A percentile compares a stretch with the other conserved stretches of the same genome.
These are phyloP conservation scores for Macrophomina tecta DNA, from an alignment of 2,329 filamentous ascomycete species.

Conservation along the genomic window DNA sequence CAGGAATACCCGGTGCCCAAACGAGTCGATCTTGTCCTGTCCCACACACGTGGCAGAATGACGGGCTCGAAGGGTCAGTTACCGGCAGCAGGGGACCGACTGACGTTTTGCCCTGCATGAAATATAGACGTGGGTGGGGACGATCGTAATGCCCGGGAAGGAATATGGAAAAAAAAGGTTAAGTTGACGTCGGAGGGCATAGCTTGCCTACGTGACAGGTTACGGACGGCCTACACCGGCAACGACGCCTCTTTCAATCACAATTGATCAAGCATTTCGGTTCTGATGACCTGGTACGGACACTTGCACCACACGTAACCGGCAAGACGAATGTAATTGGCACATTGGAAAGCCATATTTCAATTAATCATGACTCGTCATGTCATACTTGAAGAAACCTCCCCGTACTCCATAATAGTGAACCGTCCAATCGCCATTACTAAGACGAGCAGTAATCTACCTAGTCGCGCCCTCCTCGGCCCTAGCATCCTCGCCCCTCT, in stretches of 20 bases:
- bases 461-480: conserved; percentile 5
- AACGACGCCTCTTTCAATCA: no score
- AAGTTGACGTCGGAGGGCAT: neutral
- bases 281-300: no score
- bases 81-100: neutral
- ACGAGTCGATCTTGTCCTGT: no score
- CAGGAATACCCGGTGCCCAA: no score
- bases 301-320: no score
- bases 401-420: neutral
- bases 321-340: no score
- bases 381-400: neutral
- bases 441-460: neutral
- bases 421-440: neutral
- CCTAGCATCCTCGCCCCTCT: neutral
- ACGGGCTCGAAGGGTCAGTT: neutral
- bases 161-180: neutral
- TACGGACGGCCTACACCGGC: no score
- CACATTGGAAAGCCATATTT: neutral
- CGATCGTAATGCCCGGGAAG: no score
- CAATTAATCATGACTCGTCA: conserved; percentile 10
- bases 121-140: neutral
- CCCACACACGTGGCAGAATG: neutral
- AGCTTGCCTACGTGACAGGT: no score
- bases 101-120: neutral
- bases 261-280: no score